Evolutionary conservation across 2,329 filamentous ascomycete species (phyloP).

Genomic region (Anthostomella pinea): DNA sequence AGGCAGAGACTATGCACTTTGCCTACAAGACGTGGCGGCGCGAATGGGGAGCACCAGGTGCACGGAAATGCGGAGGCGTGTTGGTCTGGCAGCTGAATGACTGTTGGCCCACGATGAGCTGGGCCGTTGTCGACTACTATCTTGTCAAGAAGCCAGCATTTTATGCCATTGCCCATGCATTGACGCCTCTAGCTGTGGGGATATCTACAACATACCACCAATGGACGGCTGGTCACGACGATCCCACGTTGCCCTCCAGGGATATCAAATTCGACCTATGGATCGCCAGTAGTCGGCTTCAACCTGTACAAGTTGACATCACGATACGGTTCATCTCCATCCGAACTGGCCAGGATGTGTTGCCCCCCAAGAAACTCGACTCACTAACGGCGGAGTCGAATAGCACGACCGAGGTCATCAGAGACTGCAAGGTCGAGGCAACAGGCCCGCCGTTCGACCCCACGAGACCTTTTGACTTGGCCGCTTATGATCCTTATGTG

Average conservation of each 20-base stretch:
- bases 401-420: slow-evolving; percentile 37
- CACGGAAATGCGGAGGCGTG: slow-evolving; percentile 60
- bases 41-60: slow-evolving; percentile 58
- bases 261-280: slow-evolving; percentile 43
- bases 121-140: slow-evolving; percentile 65
- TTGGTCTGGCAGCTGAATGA: slow-evolving; percentile 70
- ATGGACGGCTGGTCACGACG: slow-evolving; percentile 44
- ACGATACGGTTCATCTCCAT: slow-evolving; percentile 41
- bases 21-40: slow-evolving; percentile 58
- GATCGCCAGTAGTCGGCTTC: slow-evolving; percentile 35
- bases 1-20: slow-evolving; percentile 50
- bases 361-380: slow-evolving; percentile 19
- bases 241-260: slow-evolving; percentile 36
- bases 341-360: slow-evolving; percentile 36
- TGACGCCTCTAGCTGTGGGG: slow-evolving; percentile 58
- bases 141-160: slow-evolving; percentile 65
- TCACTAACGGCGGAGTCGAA: slow-evolving; percentile 32
- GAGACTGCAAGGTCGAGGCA: slow-evolving; percentile 30
- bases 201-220: slow-evolving; percentile 44
- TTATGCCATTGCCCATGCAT: slow-evolving; percentile 49
- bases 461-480: slow-evolving; percentile 30
- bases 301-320: slow-evolving; percentile 27
- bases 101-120: slow-evolving; percentile 65
- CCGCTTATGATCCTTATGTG: slow-evolving; percentile 43
- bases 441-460: slow-evolving; percentile 9